These are phyloP conservation scores for Amaranthus cruentus DNA, from an alignment of 148 eudicot genomes.

Conservation along the genomic window DNA sequence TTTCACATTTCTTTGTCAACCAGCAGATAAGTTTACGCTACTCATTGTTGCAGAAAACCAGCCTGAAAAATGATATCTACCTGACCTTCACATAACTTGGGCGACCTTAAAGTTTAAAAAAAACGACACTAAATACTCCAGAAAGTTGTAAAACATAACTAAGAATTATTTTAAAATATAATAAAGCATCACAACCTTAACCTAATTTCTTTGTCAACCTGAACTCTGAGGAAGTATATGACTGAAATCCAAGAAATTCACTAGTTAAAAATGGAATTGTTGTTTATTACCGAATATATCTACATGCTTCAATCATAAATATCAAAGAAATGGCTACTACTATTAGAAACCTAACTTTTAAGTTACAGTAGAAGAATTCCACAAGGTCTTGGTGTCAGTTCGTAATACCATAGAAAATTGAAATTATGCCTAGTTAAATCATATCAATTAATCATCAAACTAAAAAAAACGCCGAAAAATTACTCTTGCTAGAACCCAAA, in stretches of 20 bases:
- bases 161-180: not conserved
- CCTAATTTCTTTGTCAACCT: not conserved
- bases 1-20: not conserved
- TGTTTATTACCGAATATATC: not conserved
- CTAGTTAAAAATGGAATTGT: not conserved
- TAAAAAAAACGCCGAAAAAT: not conserved
- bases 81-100: not conserved
- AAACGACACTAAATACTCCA: not conserved
- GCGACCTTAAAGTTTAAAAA: not conserved
- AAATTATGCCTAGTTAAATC: not conserved
- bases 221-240: not conserved
- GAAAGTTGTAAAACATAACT: not conserved
- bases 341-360: not conserved
- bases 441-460: not conserved
- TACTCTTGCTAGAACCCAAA: conserved; percentile 10
- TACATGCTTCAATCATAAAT: not conserved
- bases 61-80: not conserved
- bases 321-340: not conserved
- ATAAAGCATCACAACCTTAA: not conserved
- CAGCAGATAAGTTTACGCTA: not conserved
- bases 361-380: not conserved
- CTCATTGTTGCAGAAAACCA: not conserved
- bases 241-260: not conserved
- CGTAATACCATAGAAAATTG: not conserved
- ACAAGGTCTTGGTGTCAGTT: not conserved